Base-by-base conservation (phyloP, 768 basidiomycete genomes). In the Dioszegia crocea region DNA sequence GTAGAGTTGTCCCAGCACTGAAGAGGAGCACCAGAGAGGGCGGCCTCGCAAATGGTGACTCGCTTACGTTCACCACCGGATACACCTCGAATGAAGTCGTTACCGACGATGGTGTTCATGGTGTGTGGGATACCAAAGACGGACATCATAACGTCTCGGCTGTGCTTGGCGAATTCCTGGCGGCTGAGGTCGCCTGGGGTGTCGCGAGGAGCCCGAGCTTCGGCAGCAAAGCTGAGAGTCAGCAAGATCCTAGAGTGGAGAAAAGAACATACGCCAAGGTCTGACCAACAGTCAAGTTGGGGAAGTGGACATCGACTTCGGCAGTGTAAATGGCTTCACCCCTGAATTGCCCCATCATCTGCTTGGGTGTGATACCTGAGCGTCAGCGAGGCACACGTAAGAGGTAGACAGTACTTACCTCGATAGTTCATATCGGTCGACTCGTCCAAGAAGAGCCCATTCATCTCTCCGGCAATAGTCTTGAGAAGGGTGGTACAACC, bases 1-100 rank as follows among this genome's bases (percentile, higher is more conserved):
- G 73, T 76, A 11, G 73, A 75, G 67, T 75, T 89, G 78, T 90
- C 88, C 89, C 88, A 91, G 19, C 83, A 83, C 21, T 82, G 81
- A 3, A 91, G 77, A 9, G 82, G 78, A 44, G 84, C 83, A 38
- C 86, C 80, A 4, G 83, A 83, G 0, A 85, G 84, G 54, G 89
- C 75, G 83, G 88, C 89, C 72, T 92, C 90, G 1, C 83, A 82
- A 63, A 89, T 87, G n/a, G 86, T 86, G 2, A 91, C 88, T 11
- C 89, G 83, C 75, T 90, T 91, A 51, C 62, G 72, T 67, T 81
- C 79, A 47, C 80, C 80, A 40, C 80, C 80, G 19, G 79, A 79
- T 0, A 80, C 79, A 63, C 80, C 81, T 53, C 81, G 80, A 10
- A 91, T 82, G 30, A 83, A 82, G 17, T 85, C 87, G 78, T 91